Base-by-base conservation (phyloP, 2,329 filamentous ascomycete genomes). In the Sporothrix luriei region DNA sequence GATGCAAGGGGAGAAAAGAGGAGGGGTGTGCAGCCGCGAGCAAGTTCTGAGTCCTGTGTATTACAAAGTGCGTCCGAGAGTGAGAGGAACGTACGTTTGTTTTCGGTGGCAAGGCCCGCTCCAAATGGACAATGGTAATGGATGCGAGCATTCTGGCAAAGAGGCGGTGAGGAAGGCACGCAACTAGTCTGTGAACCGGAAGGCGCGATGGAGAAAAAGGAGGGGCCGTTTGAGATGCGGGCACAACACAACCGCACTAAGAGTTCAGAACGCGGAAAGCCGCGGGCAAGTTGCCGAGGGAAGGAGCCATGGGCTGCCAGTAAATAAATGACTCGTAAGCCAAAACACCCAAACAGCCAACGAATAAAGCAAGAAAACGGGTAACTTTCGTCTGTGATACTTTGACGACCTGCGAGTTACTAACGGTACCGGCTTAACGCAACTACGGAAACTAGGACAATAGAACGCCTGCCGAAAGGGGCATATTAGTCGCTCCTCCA, bases 221-320 rank as follows among this genome's bases (percentile, higher is more conserved):
- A 24, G n/a, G 33, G 55, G 55, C 11, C 16, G 7, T 4, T 38
- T 1, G 57, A n/a, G 46, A 62, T 10, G 57, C 46, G 57, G 57
- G 38, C n/a, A 59, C n/a, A n/a, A 46, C 13, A 14, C 38, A 61
- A 61, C 57, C 57, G 57, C 57, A 62, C 57, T 62, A 62, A 62
- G 57, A 26, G 38, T 43, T 62, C 11, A 46, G 55, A 62, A 46
- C 54, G 26, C 55, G 57, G 38, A 62, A 62, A 62, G 38, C 57
- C 46, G 19, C 38, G n/a, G 38, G 21, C 38, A 62, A 26, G 10
- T 62, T 33, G 33, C 55, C 40, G 33, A 61, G 14, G 57, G 38
- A 46, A 62, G 4, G 57, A 62, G 38, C 57, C 14, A 46, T 46
- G n/a, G 38, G 40, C 33, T 33, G 33, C 33, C 4, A 46, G n/a